Evolutionary conservation across 768 basidiomycete genomes (phyloP), one percentile per base, ranked within the genome.

Genomic region (Xanthoconium stramineum): DNA sequence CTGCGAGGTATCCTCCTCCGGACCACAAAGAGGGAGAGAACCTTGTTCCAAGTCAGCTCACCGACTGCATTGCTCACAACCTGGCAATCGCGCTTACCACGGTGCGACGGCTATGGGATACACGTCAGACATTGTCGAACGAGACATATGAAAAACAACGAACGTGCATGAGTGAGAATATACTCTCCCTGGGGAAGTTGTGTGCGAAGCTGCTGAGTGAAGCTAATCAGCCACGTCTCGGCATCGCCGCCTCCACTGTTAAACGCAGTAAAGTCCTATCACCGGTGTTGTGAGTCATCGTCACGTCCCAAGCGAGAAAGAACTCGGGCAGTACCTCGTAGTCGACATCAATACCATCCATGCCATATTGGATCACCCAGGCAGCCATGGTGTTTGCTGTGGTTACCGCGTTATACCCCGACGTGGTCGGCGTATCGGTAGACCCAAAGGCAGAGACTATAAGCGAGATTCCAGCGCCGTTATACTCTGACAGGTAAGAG

Each of bases 391-490:
- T 72, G 57, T 76, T 74, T 0, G 81, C 81, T 2, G 71, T 70
- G 20, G 47, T 57, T 24, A 73, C 66, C 0, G 81, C 72, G 55
- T 82, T 72, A 12, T 56, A 59, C n/a, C 75, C 75, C 7, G 67
- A 64, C 0, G 76, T 67, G 3, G 79, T 82, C 1, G 81, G 80
- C 0, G 71, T 66, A 52, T 68, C 63, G 12, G 70, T 71, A 8
- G 78, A 74, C 8, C 81, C 80, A 61, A 85, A 84, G 2, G 74
- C 75, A 42, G 82, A 81, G 6, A 84, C 83, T 55, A 85, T 75
- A 29, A 85, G 64, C 43, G 78, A 78, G 65, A 84, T 82, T 7
- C 83, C 83, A 15, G 81, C 81, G 0, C 76, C 75, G 15, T 68
- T 68, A 53, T 85, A 85, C 54, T 79, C 74, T 1, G 76, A 61